Percentiles rank a stretch among this genome's conserved stretches.
Evolutionary conservation across 192 early-diverging fungal genomes (phyloP).

Genomic region (Piromyces finnis): DNA sequence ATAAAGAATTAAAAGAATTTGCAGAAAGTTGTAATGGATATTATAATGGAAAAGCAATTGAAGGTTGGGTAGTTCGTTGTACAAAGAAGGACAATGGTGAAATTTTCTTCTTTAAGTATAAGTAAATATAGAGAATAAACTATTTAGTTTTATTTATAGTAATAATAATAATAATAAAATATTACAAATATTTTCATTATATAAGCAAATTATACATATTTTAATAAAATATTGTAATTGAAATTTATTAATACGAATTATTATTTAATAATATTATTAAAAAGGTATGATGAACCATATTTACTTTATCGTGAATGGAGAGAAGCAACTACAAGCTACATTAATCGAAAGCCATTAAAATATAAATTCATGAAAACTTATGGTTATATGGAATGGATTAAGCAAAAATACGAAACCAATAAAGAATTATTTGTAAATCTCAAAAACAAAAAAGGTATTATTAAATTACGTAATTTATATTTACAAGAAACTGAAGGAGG

Average conservation of each 20-base stretch:
- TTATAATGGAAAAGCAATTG: constrained; percentile 52
- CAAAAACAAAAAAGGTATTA: constrained; percentile 59
- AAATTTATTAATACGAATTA: too few relatives aligned
- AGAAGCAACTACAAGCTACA: constrained; percentile 60
- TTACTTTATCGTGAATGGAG: constrained; percentile 92
- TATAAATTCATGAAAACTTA: constrained; percentile 17
- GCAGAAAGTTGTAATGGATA: constrained; percentile 47
- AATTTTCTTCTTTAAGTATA: constrained; percentile 50
- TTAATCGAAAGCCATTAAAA: constrained; percentile 13
- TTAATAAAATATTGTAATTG: too few relatives aligned
- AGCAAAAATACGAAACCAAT: constrained; percentile 26
- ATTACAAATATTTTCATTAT: too few relatives aligned
- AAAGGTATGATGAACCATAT: constrained; percentile 70
- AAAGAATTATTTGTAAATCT: constrained; percentile 49
- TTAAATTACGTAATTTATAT: constrained; percentile 60
- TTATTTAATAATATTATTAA: too few relatives aligned
- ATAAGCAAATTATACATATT: too few relatives aligned
- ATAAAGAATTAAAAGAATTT: constrained; percentile 42
- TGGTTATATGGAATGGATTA: constrained; percentile 61
- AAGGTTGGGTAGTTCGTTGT: constrained; percentile 87
- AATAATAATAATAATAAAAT: too few relatives aligned
- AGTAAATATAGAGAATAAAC: background rate
- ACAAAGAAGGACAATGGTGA: constrained; percentile 9
- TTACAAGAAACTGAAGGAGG: constrained; percentile 28
- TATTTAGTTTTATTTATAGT: too few relatives aligned